A percentile compares a stretch with the other conserved stretches of the same genome.
Evolutionary conservation across 306 rosid species (phyloP).

Genomic region (Vigna mungo): DNA sequence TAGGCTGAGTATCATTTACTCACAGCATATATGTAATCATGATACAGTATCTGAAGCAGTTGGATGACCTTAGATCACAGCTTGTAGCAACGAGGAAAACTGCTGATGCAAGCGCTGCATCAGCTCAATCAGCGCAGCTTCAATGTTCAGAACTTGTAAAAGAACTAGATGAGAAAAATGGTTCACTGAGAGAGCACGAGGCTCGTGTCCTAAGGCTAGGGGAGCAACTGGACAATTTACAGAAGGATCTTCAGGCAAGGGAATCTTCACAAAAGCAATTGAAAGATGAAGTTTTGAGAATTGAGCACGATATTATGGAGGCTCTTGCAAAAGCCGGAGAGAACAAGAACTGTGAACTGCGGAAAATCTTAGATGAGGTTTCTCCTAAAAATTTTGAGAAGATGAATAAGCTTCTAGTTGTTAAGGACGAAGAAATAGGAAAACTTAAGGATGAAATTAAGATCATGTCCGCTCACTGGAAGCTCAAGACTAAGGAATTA

Average conservation of each 20-base stretch:
- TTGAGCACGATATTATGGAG: slow-evolving; percentile 83
- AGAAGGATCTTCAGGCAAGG: slow-evolving; percentile 81
- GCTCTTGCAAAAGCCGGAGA: slow-evolving; percentile 72
- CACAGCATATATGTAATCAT: slow-evolving; percentile 30
- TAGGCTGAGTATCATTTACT: slow-evolving; percentile 24
- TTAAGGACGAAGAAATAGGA: slow-evolving; percentile 81
- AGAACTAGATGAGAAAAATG: slow-evolving; percentile 78
- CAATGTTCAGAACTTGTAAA: slow-evolving; percentile 75
- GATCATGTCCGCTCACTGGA: slow-evolving; percentile 89
- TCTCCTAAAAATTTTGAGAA: slow-evolving; percentile 85
- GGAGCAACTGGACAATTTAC: slow-evolving; percentile 84
- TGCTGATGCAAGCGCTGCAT: slow-evolving; percentile 87
- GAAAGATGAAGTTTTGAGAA: slow-evolving; percentile 81
- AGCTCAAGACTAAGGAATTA: slow-evolving; percentile 86
- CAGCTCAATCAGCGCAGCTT: slow-evolving; percentile 79
- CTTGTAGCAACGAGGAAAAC: slow-evolving; percentile 75
- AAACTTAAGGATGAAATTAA: slow-evolving; percentile 82
- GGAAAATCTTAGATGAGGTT: slow-evolving; percentile 78
- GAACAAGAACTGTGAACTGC: slow-evolving; percentile 78
- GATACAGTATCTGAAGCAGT: slow-evolving; percentile 75
- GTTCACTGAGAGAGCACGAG: slow-evolving; percentile 78
- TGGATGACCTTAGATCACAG: slow-evolving; percentile 78
- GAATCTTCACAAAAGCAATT: slow-evolving; percentile 93
- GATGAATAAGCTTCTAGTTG: slow-evolving; percentile 70
- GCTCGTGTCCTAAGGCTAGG: slow-evolving; percentile 73